phyloP scores from a whole-genome alignment of 2,329 filamentous ascomycete species.

The Calonectria crousiana region DNA sequence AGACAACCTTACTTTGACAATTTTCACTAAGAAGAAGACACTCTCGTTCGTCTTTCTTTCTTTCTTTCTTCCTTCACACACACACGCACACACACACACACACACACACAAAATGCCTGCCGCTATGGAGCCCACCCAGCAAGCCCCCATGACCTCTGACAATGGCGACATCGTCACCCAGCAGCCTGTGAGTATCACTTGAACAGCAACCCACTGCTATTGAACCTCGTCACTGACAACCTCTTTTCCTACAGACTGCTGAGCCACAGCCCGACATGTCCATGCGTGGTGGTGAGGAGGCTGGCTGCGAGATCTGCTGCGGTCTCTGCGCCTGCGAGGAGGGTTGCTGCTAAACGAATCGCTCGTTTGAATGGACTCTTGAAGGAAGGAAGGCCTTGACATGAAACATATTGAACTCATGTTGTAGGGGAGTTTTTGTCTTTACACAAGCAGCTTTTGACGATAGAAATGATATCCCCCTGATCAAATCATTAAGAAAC shows the following conservation, averaged over 20 bases:
- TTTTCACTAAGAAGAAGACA: conserved; percentile 1
- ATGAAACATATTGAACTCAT: neutral
- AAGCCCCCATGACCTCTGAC: conserved; percentile 57
- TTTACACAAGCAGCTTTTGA: conserved; percentile 15
- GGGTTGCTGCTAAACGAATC: conserved; percentile 53
- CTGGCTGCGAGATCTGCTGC: conserved; percentile 60
- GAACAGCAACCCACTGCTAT: neutral
- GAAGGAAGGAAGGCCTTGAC: neutral
- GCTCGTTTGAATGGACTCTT: neutral
- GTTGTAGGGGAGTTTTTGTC: conserved; percentile 7
- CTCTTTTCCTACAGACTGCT: conserved; percentile 41
- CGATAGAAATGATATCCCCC: conserved; percentile 28
- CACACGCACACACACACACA: neutral
- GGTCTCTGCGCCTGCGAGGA: conserved; percentile 60
- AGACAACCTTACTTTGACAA: conserved; percentile 21
- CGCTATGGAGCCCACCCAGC: conserved; percentile 56
- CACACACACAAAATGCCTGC: conserved; percentile 53
- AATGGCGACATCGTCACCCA: conserved; percentile 53
- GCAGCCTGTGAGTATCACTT: conserved; percentile 54
- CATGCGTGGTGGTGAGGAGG: conserved; percentile 59
- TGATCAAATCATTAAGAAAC: neutral
- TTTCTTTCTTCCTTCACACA: conserved; percentile 4
- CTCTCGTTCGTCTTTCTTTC: conserved; percentile 2
- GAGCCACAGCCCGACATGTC: conserved; percentile 58
- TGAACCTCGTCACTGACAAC: neutral